Evolutionary conservation across 2,329 filamentous ascomycete species (phyloP).

Genomic region (Fusarium nanum): DNA sequence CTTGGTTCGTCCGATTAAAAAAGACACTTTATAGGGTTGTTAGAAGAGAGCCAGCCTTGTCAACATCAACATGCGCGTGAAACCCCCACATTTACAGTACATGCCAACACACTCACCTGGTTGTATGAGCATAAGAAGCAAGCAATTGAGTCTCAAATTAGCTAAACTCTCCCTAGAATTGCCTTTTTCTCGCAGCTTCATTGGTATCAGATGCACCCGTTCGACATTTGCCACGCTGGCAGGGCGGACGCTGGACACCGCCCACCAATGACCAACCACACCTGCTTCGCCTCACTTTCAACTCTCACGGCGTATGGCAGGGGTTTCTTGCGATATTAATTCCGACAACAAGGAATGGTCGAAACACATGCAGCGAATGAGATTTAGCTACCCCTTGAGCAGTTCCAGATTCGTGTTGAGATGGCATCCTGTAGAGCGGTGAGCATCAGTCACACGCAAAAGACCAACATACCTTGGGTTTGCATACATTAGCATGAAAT

Average conservation of each 20-base stretch:
- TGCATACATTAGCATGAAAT: constrained; percentile 42
- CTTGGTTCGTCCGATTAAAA: constrained; percentile 28
- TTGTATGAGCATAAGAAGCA: constrained; percentile 1
- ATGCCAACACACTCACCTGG: constrained; percentile 14
- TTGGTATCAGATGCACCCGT: constrained; percentile 38
- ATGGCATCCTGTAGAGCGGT: constrained; percentile 43
- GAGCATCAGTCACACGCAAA: constrained; percentile 43
- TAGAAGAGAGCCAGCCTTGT: constrained; percentile 24
- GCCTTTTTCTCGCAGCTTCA: constrained; percentile 14
- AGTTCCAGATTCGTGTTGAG: constrained; percentile 38
- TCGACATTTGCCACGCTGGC: constrained; percentile 48
- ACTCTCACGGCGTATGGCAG: constrained; percentile 41
- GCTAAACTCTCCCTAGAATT: constrained; percentile 8
- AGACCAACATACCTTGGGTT: constrained; percentile 43
- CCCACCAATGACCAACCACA: constrained; percentile 45
- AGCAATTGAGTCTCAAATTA: constrained; percentile 9
- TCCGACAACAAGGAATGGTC: constrained; percentile 40
- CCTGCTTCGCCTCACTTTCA: constrained; percentile 49
- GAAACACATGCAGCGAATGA: constrained; percentile 41
- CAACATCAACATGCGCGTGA: constrained; percentile 2
- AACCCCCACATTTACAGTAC: constrained; percentile 12
- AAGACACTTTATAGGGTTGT: constrained; percentile 1
- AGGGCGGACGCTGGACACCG: constrained; percentile 42
- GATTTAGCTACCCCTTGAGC: constrained; percentile 37
- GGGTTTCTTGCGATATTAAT: constrained; percentile 42